These are phyloP conservation scores for Leptodermis oblonga DNA, from an alignment of 257 asterid genomes.

Conservation along the genomic window DNA sequence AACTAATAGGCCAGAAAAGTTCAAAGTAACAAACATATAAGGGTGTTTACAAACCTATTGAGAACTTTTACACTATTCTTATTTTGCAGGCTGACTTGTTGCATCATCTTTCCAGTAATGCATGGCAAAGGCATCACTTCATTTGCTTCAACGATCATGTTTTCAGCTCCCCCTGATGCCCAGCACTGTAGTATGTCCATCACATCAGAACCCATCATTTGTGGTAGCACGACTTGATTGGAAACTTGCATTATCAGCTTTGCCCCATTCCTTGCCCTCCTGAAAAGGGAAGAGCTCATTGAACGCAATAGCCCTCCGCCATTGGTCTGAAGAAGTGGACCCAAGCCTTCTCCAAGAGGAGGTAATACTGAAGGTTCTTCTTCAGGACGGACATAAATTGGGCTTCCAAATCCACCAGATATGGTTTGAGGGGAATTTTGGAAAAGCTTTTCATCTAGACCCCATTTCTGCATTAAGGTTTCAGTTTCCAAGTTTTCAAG, in stretches of 20 bases:
- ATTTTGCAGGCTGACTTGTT: slow-evolving; percentile 45
- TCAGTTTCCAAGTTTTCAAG: slow-evolving; percentile 81
- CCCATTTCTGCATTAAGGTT: slow-evolving; percentile 74
- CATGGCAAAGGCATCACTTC: slow-evolving; percentile 74
- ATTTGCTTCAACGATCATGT: slow-evolving; percentile 49
- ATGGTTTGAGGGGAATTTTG: slow-evolving; percentile 44
- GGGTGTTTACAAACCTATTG: slow-evolving; percentile 46
- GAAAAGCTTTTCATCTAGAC: slow-evolving; percentile 58
- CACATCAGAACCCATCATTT: slow-evolving; percentile 46
- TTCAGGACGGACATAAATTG: slow-evolving; percentile 56
- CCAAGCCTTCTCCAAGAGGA: slow-evolving; percentile 61
- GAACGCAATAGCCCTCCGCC: slow-evolving; percentile 64
- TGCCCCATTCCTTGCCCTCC: slow-evolving; percentile 60
- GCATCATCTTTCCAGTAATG: slow-evolving; percentile 65
- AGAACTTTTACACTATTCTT: slow-evolving; percentile 26
- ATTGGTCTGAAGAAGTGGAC: slow-evolving; percentile 41
- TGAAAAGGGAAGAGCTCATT: slow-evolving; percentile 62
- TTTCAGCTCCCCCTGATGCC: slow-evolving; percentile 68
- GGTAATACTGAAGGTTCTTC: slow-evolving; percentile 50
- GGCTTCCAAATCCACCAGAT: slow-evolving; percentile 92
- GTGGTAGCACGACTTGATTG: slow-evolving; percentile 65
- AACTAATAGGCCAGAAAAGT: slow-evolving; percentile 2
- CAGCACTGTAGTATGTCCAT: slow-evolving; percentile 57
- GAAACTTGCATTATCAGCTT: slow-evolving; percentile 69
- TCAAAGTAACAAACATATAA: background rate